Evolutionary conservation across 2,329 filamentous ascomycete genomes (phyloP).

Genomic region (Alternaria sp.): DNA sequence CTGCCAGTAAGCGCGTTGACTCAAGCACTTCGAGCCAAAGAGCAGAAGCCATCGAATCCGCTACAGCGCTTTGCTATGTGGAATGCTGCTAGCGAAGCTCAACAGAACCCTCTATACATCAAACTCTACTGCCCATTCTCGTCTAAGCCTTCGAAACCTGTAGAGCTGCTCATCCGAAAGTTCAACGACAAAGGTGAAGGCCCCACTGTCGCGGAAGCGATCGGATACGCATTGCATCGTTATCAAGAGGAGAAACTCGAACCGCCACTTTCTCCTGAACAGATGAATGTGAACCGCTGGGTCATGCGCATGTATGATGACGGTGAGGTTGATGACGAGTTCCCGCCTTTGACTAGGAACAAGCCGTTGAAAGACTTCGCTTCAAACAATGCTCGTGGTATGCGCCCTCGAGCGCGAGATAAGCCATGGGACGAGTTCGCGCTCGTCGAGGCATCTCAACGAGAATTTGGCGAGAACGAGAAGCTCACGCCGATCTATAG

Average conservation of each 20-base stretch:
- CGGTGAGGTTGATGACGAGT: slow-evolving; percentile 86
- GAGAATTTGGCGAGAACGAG: slow-evolving; percentile 75
- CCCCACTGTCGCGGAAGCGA: slow-evolving; percentile 81
- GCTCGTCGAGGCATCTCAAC: slow-evolving; percentile 74
- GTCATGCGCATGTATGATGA: slow-evolving; percentile 84
- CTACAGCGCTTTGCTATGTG: slow-evolving; percentile 80
- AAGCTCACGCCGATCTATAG: slow-evolving; percentile 72
- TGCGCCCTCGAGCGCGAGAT: slow-evolving; percentile 71
- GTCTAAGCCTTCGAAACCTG: slow-evolving; percentile 68
- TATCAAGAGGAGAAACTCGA: slow-evolving; percentile 81
- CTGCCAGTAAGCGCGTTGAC: slow-evolving; percentile 77
- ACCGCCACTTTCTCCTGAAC: slow-evolving; percentile 70
- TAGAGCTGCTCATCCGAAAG: slow-evolving; percentile 76
- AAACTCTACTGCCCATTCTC: slow-evolving; percentile 81
- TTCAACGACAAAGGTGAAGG: slow-evolving; percentile 74
- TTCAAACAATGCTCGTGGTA: slow-evolving; percentile 76
- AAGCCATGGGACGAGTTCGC: slow-evolving; percentile 86
- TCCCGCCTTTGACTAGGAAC: slow-evolving; percentile 78
- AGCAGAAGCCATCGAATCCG: slow-evolving; percentile 73
- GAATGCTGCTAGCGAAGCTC: slow-evolving; percentile 78
- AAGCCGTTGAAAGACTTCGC: slow-evolving; percentile 81
- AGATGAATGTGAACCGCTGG: slow-evolving; percentile 83
- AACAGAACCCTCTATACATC: slow-evolving; percentile 72
- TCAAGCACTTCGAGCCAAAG: slow-evolving; percentile 76
- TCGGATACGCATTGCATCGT: slow-evolving; percentile 79